Base-by-base conservation (phyloP, 805 yeast genomes). In the Teunomyces tritomae region DNA sequence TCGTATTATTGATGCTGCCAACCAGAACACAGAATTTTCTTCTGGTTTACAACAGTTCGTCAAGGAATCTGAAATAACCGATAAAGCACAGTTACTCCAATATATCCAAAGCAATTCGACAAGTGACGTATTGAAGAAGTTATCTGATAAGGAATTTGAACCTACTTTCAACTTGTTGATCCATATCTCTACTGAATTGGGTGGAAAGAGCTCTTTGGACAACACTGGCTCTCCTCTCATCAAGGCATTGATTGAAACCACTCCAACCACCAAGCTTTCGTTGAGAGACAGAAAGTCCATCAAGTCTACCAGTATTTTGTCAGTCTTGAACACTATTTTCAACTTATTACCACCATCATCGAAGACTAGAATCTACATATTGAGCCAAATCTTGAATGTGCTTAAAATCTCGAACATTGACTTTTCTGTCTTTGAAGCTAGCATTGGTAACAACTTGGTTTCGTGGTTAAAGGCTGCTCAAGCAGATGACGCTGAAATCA, bases 271-370 rank as follows among this genome's bases (percentile, higher is more conserved):
- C 47, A 67, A 64, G 49, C 73, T 71, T 13, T 61, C 73, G 9
- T 64, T 72, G 54, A 70, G 76, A 63, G 77, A 73, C 61, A 68
- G 76, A 62, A 71, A 64, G 55, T 61, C 74, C 32, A 68, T 73
- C 50, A 72, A 69, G 52, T 57, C 74, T 24, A 63, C 74, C 45
- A 70, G 73, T 37, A 59, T 73, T 32, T 63, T 73, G 58, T 71
- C 76, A 16, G 62, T 67, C 45, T 63, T 72, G 47, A 71, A 66
- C 57, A 69, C 68, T 26, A 60, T 70, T 37, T 73, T 73, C 68
- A 73, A 73, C 62, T 67, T 71, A 46, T 56, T 73, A 46, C 72
- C 74, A 36, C 63, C 57, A 45, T 48, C 64, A 7, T 65, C 73
- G 17, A 46, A 55, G 30, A 52, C 58, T 46, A 65, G 77, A 59